Conservation (phyloP, 306 rosid species). For the Malus domestica region DNA sequence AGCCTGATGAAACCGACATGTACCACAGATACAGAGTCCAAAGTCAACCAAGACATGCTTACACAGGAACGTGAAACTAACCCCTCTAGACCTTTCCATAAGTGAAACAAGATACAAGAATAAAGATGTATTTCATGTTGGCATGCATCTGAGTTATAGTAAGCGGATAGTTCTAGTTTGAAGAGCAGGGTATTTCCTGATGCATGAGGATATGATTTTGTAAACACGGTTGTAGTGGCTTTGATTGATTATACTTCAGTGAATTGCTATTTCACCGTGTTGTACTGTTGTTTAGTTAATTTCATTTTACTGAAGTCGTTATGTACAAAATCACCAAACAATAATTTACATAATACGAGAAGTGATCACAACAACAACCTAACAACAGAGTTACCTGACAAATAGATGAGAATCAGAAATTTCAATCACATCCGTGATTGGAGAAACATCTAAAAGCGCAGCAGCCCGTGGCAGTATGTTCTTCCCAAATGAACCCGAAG, state of each 20-base stretch:
- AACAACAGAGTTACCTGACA: constrained; percentile 44
- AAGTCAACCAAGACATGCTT: constrained; percentile 12
- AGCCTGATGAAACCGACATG: constrained; percentile 4
- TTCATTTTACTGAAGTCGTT: not conserved
- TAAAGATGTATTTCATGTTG: not conserved
- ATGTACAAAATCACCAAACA: not conserved
- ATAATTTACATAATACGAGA: not conserved
- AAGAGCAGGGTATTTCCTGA: not conserved
- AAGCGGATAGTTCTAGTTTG: not conserved
- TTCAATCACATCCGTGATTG: constrained; percentile 60
- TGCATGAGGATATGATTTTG: not conserved
- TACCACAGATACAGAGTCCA: not conserved
- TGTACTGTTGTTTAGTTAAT: not conserved
- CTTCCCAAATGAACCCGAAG: constrained; percentile 80
- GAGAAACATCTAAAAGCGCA: constrained; percentile 83
- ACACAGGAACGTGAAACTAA: not conserved
- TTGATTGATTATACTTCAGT: not conserved
- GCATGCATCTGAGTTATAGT: not conserved
- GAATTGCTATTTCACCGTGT: not conserved
- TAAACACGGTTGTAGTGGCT: not conserved
- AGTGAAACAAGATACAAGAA: not conserved
- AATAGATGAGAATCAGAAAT: constrained; percentile 59
- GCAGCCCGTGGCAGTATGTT: constrained; percentile 77
- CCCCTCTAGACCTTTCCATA: constrained; percentile 7
- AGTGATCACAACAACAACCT: not conserved